Evolutionary conservation across 163 green algal species (phyloP), one percentile per base, ranked within the genome.

Genomic region (Volvox carteri): DNA sequence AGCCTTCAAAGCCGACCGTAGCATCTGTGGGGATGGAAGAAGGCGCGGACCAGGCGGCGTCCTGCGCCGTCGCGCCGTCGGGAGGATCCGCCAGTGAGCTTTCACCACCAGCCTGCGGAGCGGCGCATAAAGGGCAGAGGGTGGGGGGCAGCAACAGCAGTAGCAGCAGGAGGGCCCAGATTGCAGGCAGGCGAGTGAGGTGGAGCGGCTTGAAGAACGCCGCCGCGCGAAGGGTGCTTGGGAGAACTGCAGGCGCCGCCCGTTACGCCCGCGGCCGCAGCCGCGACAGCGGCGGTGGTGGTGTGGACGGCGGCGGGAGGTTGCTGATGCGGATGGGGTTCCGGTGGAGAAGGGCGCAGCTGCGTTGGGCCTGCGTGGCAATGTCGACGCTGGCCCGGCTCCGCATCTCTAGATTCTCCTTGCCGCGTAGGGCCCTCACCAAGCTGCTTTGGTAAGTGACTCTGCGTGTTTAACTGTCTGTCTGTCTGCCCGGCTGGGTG

Each of bases 91-190:
- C n/a, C n/a, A n/a, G n/a, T n/a, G n/a, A n/a, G n/a, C n/a, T n/a
- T n/a, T n/a, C n/a, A n/a, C n/a, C n/a, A n/a, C n/a, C n/a, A n/a
- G n/a, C n/a, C n/a, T n/a, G n/a, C n/a, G n/a, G n/a, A n/a, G n/a
- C n/a, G n/a, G n/a, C n/a, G n/a, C n/a, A n/a, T n/a, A n/a, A n/a
- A n/a, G n/a, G n/a, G n/a, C n/a, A n/a, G n/a, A n/a, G n/a, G n/a
- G n/a, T n/a, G n/a, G n/a, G n/a, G n/a, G n/a, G 50, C 76, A 73
- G 52, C 50, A 85, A 35, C 81, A 80, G 65, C 48, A 88, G 48
- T 33, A 60, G 54, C 52, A 42, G 84, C 37, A 70, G 56, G 41
- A 78, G 56, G 50, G 78, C n/a, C 14, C 54, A 65, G 54, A 23
- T 30, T 12, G 28, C 3, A 23, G 60, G 28, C 23, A 37, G 60